Percentiles rank a stretch among this genome's conserved stretches.
These are phyloP conservation scores for Mycena sp. DNA, from an alignment of 1,284 basidiomycete species.

Conservation along the genomic window DNA sequence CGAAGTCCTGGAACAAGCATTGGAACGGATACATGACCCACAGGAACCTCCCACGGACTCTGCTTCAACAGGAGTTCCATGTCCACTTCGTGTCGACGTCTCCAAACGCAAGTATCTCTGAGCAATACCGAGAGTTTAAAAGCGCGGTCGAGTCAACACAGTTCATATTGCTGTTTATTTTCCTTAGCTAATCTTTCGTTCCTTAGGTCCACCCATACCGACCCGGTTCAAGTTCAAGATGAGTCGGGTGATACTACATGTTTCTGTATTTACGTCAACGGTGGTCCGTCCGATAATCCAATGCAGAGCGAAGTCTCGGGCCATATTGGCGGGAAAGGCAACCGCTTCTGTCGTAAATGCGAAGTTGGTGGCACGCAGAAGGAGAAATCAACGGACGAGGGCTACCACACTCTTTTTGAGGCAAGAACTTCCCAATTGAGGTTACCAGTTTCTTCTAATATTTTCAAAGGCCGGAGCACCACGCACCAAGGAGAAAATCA, in stretches of 20 bases:
- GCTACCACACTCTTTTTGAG: slow-evolving; percentile 30
- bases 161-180: too few species aligned
- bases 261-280: not conserved
- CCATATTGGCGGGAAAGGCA: slow-evolving; percentile 37
- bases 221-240: not conserved
- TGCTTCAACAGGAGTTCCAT: too few species aligned
- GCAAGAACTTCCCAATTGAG: not conserved
- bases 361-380: slow-evolving; percentile 31
- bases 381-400: slow-evolving; percentile 31
- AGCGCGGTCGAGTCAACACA: not conserved
- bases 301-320: too few species aligned
- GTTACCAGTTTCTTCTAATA: too few species aligned
- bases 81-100: slow-evolving; percentile 23
- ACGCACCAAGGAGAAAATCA: not conserved
- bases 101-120: not conserved
- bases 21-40: slow-evolving; percentile 29
- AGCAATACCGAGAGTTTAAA: not conserved
- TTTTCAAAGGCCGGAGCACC: not conserved
- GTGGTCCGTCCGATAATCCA: slow-evolving; percentile 33
- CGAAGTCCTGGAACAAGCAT: slow-evolving; percentile 38
- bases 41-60: too few species aligned
- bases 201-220: not conserved
- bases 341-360: slow-evolving; percentile 35
- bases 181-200: not conserved
- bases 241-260: not conserved